phyloP scores from a whole-genome alignment of 306 rosid species.

The Trifolium repens region DNA sequence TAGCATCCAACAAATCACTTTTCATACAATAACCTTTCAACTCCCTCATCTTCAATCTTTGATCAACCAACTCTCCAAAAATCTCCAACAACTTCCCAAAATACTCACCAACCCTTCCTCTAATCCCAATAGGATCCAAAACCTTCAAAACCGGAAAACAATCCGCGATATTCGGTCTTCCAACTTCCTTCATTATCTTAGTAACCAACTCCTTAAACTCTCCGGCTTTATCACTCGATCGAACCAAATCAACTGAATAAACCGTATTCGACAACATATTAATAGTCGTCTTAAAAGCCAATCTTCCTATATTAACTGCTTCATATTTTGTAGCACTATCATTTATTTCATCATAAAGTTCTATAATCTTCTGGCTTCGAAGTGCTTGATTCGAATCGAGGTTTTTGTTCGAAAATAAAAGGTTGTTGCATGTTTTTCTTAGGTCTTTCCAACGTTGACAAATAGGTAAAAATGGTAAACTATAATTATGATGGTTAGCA shows the following conservation, averaged over 20 bases:
- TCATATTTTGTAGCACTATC: constrained; percentile 29
- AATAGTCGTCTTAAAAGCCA: constrained; percentile 47
- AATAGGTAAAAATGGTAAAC: constrained; percentile 48
- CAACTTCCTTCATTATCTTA: constrained; percentile 40
- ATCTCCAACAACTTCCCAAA: constrained; percentile 13
- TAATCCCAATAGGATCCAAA: constrained; percentile 44
- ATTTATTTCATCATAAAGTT: constrained; percentile 34
- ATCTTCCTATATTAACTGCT: constrained; percentile 50
- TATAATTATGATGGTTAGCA: constrained; percentile 33
- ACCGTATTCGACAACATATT: constrained; percentile 54
- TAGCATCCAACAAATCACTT: constrained; percentile 38
- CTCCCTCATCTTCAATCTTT: constrained; percentile 12
- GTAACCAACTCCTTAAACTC: constrained; percentile 38
- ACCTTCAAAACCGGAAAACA: constrained; percentile 42
- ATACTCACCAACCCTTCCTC: constrained; percentile 9
- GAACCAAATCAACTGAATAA: constrained; percentile 53
- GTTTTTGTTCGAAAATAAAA: constrained; percentile 44
- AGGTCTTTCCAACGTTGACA: constrained; percentile 52
- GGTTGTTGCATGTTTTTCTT: constrained; percentile 45
- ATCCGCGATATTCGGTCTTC: constrained; percentile 41
- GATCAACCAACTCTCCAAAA: constrained; percentile 17
- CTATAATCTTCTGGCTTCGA: constrained; percentile 32
- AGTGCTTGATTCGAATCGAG: constrained; percentile 41
- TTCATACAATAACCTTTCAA: not conserved
- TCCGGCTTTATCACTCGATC: constrained; percentile 18